Evolutionary conservation across 2,329 filamentous ascomycete genomes (phyloP).

Genomic region (Xylaria sp.): DNA sequence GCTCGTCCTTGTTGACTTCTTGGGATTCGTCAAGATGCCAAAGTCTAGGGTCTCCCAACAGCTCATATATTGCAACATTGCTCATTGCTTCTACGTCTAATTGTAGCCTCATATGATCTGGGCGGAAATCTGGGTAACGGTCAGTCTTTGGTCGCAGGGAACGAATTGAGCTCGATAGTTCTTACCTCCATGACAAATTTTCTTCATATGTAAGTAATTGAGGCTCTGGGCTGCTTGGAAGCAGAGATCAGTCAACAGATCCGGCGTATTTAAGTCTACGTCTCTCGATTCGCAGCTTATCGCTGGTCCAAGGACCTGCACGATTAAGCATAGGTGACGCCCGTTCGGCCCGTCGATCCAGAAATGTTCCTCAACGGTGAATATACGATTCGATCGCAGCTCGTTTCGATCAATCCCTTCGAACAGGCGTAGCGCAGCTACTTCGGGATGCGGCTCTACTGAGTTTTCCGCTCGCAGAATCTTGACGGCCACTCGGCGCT

Average conservation of each 20-base stretch:
- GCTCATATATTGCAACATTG: background rate
- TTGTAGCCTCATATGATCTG: constrained; percentile 23
- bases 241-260: constrained; percentile 14
- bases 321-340: constrained; percentile 20
- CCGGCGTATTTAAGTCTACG: constrained; percentile 10
- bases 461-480: constrained; percentile 7
- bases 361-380: constrained; percentile 10
- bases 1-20: background rate
- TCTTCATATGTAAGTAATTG: constrained; percentile 13
- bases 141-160: background rate
- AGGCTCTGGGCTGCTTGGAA: constrained; percentile 10
- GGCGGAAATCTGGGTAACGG: constrained; percentile 5
- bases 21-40: background rate
- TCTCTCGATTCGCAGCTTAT: constrained; percentile 5
- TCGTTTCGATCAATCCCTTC: background rate
- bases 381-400: constrained; percentile 13
- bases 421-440: constrained; percentile 6
- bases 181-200: constrained; percentile 24
- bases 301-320: constrained; percentile 5
- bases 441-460: background rate
- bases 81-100: constrained; percentile 11
- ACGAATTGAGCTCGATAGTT: too few relatives aligned
- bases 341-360: constrained; percentile 22
- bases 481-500: constrained; percentile 4
- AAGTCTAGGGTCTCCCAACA: constrained; percentile 2